A percentile compares a stretch with the other conserved stretches of the same genome.
phyloP scores from a whole-genome alignment of 2,329 filamentous ascomycete genomes.

The Escovopsis sp. region DNA sequence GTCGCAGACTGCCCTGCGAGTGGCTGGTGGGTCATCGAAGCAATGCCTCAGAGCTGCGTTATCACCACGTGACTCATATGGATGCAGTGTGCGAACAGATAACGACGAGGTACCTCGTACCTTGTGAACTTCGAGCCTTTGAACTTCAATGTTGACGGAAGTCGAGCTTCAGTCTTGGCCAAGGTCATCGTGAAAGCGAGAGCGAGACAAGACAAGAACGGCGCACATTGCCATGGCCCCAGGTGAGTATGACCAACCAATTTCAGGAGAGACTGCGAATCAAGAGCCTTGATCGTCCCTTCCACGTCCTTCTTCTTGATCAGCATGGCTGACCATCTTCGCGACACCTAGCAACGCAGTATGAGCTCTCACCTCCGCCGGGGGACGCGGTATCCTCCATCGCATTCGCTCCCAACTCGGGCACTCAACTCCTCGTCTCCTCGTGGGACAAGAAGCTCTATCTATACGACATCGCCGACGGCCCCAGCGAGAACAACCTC shows the following conservation, averaged over 20 bases:
- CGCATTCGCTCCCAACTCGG: slow-evolving; percentile 66
- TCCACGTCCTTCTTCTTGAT: too few relatives aligned
- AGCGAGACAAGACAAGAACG: slow-evolving; percentile 1
- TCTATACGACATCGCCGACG: slow-evolving; percentile 61
- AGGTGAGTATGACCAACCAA: slow-evolving; percentile 15
- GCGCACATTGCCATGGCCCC: slow-evolving; percentile 23
- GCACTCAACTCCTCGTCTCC: slow-evolving; percentile 67
- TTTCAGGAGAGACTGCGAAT: not conserved
- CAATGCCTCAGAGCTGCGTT: slow-evolving; percentile 5
- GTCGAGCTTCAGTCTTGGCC: slow-evolving; percentile 10
- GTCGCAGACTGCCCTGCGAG: too few relatives aligned
- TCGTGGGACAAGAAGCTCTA: slow-evolving; percentile 93
- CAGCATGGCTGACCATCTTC: too few relatives aligned
- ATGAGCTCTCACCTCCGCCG: slow-evolving; percentile 69
- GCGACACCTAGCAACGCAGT: slow-evolving; percentile 46
- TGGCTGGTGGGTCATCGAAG: not conserved
- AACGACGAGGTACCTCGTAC: too few relatives aligned
- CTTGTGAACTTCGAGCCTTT: too few relatives aligned
- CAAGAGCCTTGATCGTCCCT: too few relatives aligned
- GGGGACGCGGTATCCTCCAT: slow-evolving; percentile 77
- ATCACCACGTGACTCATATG: slow-evolving; percentile 19
- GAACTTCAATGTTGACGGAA: too few relatives aligned
- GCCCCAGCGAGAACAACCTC: slow-evolving; percentile 39
- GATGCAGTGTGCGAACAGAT: too few relatives aligned
- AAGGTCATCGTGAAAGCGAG: slow-evolving; percentile 4